Percentiles rank a stretch among this genome's conserved stretches.
phyloP scores from a whole-genome alignment of 441 rosid species.

The Populus trichocarpa region DNA sequence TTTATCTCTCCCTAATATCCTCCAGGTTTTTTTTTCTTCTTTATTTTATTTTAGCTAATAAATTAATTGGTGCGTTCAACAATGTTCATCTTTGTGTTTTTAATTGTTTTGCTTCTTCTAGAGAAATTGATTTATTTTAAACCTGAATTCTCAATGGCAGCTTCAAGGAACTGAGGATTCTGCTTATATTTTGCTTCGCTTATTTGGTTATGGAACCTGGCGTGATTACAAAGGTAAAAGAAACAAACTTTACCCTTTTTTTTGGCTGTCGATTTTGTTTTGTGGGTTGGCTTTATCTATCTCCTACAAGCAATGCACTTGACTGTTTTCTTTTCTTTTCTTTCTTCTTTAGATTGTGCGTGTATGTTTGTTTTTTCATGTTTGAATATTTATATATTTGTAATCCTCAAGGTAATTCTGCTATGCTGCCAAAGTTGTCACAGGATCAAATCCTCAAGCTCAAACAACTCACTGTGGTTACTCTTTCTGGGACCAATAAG shows the following conservation, averaged over 20 bases:
- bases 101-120: too few species aligned
- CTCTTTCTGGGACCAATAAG: slow-evolving; percentile 40
- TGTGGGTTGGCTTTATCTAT: background rate
- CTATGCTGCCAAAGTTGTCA: slow-evolving; percentile 20
- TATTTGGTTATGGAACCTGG: slow-evolving; percentile 87
- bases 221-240: slow-evolving; percentile 64
- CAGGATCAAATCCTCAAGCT: slow-evolving; percentile 42
- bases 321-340: too few species aligned
- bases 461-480: slow-evolving; percentile 46
- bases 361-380: background rate
- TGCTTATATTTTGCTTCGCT: slow-evolving; percentile 41
- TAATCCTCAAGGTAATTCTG: slow-evolving; percentile 21
- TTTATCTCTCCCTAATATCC: slow-evolving; percentile 55
- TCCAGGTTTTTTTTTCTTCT: slow-evolving; percentile 23
- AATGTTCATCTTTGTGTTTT: background rate
- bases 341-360: background rate
- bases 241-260: background rate
- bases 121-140: background rate
- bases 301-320: background rate
- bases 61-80: background rate
- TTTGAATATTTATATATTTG: too few species aligned
- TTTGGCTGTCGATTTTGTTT: background rate
- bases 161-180: slow-evolving; percentile 66
- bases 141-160: slow-evolving; percentile 35
- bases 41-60: background rate